Conservation (phyloP, 179 eudicot genomes). For the Actinidia chinensis region DNA sequence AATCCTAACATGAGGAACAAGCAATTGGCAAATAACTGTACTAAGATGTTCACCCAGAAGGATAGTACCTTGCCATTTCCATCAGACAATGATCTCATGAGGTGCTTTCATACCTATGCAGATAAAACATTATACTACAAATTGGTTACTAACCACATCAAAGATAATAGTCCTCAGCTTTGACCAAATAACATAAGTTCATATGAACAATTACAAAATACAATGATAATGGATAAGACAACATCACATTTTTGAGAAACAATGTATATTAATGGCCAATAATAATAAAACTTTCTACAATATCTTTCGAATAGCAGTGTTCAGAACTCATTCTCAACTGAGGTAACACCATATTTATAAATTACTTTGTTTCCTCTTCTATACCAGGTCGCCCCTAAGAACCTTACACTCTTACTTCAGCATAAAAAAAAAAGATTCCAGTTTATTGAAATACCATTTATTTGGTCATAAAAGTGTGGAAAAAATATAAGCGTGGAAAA, state of each 20-base stretch:
- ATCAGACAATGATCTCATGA: slow-evolving; percentile 71
- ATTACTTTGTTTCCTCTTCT: too few relatives aligned
- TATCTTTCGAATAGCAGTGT: not conserved
- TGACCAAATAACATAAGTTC: not conserved
- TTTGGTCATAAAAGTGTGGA: too few relatives aligned
- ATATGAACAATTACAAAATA: not conserved
- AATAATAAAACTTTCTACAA: too few relatives aligned
- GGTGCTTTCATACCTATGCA: slow-evolving; percentile 86
- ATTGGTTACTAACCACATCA: not conserved
- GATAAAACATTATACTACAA: too few relatives aligned
- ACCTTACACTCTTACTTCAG: too few relatives aligned
- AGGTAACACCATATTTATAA: not conserved
- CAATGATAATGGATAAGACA: too few relatives aligned
- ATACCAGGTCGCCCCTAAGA: too few relatives aligned
- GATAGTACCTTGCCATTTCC: slow-evolving; percentile 92
- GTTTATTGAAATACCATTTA: too few relatives aligned
- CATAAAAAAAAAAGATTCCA: too few relatives aligned
- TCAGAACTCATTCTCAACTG: not conserved
- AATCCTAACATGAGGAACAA: not conserved
- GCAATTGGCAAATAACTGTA: not conserved
- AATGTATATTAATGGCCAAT: not conserved
- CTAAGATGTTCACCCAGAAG: not conserved
- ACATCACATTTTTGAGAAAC: not conserved
- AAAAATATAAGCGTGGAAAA: too few relatives aligned
- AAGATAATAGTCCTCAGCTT: not conserved